Base-by-base conservation (phyloP, 2,329 filamentous ascomycete species). In the Amesomyces nigricolor region DNA sequence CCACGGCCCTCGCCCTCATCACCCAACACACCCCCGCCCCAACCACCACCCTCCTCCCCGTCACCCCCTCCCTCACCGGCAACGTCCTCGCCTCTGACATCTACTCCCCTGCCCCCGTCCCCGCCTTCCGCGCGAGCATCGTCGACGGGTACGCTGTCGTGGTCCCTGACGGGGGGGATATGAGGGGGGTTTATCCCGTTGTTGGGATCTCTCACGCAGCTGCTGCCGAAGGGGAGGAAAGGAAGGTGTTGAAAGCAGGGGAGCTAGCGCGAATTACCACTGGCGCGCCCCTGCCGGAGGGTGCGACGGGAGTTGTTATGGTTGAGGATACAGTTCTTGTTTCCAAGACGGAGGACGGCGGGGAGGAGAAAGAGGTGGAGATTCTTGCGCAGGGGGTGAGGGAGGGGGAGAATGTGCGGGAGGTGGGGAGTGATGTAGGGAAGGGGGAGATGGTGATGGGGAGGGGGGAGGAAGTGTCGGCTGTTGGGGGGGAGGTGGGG, bases 61-160 rank as follows among this genome's bases (percentile, higher is more conserved):
- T 95, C 4, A 75, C 87, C 57, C 76, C 79, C 35, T 72, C 73
- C 2, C 74, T 97, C 0, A 81, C 92, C 1, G 90, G 90, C 7
- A 82, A 80, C 8, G 86, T 97, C 0, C 75, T 99, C 1, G 91
- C 92, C 0, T 84, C 91, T 67, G 87, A 95, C 62, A 86, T 99
- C 22, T 81, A 77, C 39, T 90, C 94, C 0, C 73, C 73, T 4
- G 92, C 96, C 68, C 83, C 87, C 7, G 94, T 99, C 0, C 94
- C 94, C 0, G 94, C 92, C 0, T 99, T 95, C 72, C 79, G 91
- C 56, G 94, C 94, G 16, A 97, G 92, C 67, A 97, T 96, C 40
- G 94, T 99, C 0, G 94, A 99, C 69, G 94, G 94, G 1, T 99
- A 99, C 67, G 94, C 94, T 2, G 81, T 95, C 0, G 83, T 91